Conservation (phyloP, 352 stramenopile genomes). For the Pythium brachiatum region DNA sequence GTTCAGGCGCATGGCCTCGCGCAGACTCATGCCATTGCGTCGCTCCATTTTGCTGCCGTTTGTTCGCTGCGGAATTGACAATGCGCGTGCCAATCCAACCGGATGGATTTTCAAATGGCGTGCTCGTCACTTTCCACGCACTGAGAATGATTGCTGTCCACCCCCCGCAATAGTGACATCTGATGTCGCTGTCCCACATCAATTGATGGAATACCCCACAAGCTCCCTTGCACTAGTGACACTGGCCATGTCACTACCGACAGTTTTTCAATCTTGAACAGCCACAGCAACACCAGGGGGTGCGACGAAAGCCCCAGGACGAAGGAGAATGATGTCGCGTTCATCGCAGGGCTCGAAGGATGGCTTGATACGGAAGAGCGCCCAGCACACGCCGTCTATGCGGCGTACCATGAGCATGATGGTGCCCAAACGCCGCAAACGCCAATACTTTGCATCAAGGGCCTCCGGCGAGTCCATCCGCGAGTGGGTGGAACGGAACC, state of each 20-base stretch:
- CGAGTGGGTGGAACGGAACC: conserved; percentile 72
- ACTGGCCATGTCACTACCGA: not conserved
- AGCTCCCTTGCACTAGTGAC: not conserved
- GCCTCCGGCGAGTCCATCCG: conserved; percentile 45
- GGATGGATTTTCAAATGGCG: conserved; percentile 1
- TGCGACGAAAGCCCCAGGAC: not conserved
- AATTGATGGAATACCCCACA: conserved; percentile 18
- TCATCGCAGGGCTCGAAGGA: conserved; percentile 10
- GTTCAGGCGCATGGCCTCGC: conserved; percentile 39
- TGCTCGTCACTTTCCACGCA: conserved; percentile 1
- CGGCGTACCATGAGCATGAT: conserved; percentile 35
- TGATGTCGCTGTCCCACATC: conserved; percentile 6
- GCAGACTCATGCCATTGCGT: conserved; percentile 35
- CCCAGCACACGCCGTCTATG: conserved; percentile 12
- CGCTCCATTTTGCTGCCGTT: conserved; percentile 30
- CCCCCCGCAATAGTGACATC: not conserved
- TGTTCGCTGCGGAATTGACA: not conserved
- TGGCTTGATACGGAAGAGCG: conserved; percentile 29
- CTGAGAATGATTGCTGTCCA: not conserved
- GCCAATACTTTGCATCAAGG: conserved; percentile 34
- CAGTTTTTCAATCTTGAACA: conserved; percentile 5
- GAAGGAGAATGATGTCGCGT: conserved; percentile 13
- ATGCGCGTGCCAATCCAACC: not conserved
- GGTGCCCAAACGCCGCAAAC: conserved; percentile 30
- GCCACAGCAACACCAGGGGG: not conserved